Evolutionary conservation across 164 flowering plant genomes (phyloP).

Genomic region (Sedum album): DNA sequence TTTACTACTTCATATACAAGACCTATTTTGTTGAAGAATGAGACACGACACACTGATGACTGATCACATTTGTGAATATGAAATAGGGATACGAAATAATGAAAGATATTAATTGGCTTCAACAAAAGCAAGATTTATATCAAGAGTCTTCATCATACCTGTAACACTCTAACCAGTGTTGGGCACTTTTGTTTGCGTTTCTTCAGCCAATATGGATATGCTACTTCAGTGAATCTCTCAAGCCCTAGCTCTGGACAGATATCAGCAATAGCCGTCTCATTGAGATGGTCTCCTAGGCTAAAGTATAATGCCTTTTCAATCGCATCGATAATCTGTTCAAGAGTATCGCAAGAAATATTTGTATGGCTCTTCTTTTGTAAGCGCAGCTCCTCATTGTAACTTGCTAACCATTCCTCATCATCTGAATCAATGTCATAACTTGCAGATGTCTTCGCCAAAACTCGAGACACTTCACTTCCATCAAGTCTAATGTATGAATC

Average conservation of each 20-base stretch:
- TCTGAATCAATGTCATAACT: conserved; percentile 78
- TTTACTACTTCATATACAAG: too few species aligned
- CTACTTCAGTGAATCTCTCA: conserved; percentile 37
- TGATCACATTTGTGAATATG: too few species aligned
- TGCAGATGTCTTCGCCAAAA: conserved; percentile 38
- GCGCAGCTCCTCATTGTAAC: conserved; percentile 27
- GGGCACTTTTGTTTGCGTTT: conserved; percentile 51
- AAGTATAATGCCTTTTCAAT: conserved; percentile 60
- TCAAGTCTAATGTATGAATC: conserved; percentile 39
- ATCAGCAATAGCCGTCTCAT: conserved; percentile 31
- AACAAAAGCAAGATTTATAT: background rate
- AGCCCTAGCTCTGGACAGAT: conserved; percentile 32
- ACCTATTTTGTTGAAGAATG: too few species aligned
- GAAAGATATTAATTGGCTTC: too few species aligned
- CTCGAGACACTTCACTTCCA: conserved; percentile 61
- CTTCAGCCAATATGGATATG: conserved; percentile 51
- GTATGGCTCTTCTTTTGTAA: conserved; percentile 19
- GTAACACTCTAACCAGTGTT: conserved; percentile 56
- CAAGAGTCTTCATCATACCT: conserved; percentile 36
- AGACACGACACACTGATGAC: too few species aligned
- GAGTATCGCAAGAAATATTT: conserved; percentile 36
- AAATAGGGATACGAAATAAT: too few species aligned
- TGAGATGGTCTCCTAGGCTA: conserved; percentile 41
- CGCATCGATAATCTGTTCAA: conserved; percentile 65
- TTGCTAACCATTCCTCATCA: conserved; percentile 68